Conservation (phyloP, 192 early-diverging fungal species). For the Linnemannia elongata region DNA sequence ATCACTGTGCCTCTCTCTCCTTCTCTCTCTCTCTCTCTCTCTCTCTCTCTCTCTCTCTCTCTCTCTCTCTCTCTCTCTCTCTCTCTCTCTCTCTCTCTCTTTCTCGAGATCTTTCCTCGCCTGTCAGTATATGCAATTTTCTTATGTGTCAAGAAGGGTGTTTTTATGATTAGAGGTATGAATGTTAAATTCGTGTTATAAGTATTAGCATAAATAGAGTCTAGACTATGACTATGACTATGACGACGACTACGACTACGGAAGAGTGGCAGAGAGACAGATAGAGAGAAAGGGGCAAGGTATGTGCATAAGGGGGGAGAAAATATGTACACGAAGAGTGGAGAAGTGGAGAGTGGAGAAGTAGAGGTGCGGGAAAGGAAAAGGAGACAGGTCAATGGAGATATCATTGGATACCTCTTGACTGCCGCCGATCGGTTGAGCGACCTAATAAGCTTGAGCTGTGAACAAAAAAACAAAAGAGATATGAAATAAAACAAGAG, state of each 20-base stretch:
- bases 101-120: too few relatives aligned
- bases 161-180: too few relatives aligned
- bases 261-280: not conserved
- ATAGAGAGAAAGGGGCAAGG: not conserved
- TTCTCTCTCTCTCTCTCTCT: not conserved
- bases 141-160: too few relatives aligned
- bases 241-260: not conserved
- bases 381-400: not conserved
- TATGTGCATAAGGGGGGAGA: not conserved
- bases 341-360: not conserved
- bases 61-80: too few relatives aligned
- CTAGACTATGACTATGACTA: not conserved
- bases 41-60: not conserved
- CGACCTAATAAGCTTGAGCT: too few relatives aligned
- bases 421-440: too few relatives aligned
- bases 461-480: too few relatives aligned
- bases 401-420: too few relatives aligned
- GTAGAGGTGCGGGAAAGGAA: not conserved
- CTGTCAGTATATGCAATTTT: too few relatives aligned
- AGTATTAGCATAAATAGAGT: not conserved
- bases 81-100: too few relatives aligned
- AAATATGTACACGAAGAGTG: not conserved
- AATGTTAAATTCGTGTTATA: too few relatives aligned
- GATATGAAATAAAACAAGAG: not conserved
- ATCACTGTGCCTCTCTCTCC: not conserved